Evolutionary conservation across 768 basidiomycete genomes (phyloP).

Genomic region (Boletus eberwhitei): DNA sequence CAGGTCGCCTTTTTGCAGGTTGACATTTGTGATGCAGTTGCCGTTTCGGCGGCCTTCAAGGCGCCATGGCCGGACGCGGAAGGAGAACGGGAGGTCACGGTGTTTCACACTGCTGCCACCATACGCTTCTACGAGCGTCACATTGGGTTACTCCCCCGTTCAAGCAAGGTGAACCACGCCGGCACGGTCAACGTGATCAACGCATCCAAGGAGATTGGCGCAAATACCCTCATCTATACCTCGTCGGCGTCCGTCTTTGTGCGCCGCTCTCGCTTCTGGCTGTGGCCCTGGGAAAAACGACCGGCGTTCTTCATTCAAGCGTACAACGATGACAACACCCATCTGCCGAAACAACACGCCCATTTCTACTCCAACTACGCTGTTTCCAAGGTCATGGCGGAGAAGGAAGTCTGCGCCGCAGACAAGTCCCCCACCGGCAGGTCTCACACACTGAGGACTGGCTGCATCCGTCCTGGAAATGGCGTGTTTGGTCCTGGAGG

Average conservation of each 20-base stretch:
- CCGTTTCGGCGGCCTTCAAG: conserved; percentile 58
- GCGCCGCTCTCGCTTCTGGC: conserved; percentile 54
- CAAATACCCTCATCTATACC: conserved; percentile 60
- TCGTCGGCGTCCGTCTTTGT: conserved; percentile 69
- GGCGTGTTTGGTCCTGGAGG: conserved; percentile 75
- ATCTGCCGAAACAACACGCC: conserved; percentile 50
- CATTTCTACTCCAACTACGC: conserved; percentile 81
- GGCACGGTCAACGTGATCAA: conserved; percentile 68
- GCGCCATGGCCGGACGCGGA: conserved; percentile 54
- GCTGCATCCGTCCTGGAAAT: conserved; percentile 76
- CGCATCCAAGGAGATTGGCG: conserved; percentile 54
- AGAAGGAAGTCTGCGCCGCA: conserved; percentile 44
- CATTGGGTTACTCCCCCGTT: conserved; percentile 46
- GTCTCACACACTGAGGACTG: conserved; percentile 51
- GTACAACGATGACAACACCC: conserved; percentile 56
- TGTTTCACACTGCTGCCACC: conserved; percentile 75
- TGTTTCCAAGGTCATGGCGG: conserved; percentile 58
- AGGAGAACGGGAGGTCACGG: conserved; percentile 42
- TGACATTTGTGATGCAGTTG: conserved; percentile 52
- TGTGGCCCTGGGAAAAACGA: conserved; percentile 73
- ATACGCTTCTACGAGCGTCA: conserved; percentile 77
- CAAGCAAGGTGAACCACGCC: conserved; percentile 58
- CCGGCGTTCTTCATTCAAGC: conserved; percentile 59
- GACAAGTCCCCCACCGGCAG: conserved; percentile 33
- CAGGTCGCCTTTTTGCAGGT: conserved; percentile 56